Conservation (phyloP, 495 filamentous ascomycete species). For the Lophiostoma macrostomum region DNA sequence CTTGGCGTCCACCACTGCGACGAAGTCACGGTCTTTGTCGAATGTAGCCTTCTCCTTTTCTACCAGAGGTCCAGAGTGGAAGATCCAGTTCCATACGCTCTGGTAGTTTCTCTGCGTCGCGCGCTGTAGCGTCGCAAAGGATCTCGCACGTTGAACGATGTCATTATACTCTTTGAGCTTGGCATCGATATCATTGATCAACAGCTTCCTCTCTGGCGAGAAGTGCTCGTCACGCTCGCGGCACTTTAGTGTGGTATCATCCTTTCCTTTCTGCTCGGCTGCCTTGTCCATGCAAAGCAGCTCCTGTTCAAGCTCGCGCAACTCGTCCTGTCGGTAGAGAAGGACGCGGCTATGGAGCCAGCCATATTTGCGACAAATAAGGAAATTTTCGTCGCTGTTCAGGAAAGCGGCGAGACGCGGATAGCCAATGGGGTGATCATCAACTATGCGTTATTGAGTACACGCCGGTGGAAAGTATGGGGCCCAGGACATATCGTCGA, state of each 20-base stretch:
- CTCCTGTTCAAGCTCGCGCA: conserved; percentile 7
- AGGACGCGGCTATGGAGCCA: conserved; percentile 12
- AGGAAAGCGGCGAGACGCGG: conserved; percentile 27
- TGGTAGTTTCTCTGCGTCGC: conserved; percentile 31
- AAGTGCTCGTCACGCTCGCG: not conserved
- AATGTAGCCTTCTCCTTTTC: conserved; percentile 34
- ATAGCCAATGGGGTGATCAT: conserved; percentile 29
- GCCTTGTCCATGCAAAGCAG: not conserved
- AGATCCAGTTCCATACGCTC: conserved; percentile 39
- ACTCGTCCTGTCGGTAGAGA: conserved; percentile 15
- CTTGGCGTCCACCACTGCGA: conserved; percentile 39
- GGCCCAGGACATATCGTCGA: not conserved
- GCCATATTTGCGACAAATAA: conserved; percentile 19
- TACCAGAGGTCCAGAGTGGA: conserved; percentile 27
- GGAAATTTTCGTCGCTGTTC: conserved; percentile 32
- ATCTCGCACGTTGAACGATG: conserved; percentile 8
- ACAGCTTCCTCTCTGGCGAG: not conserved
- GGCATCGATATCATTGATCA: conserved; percentile 37
- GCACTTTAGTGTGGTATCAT: conserved; percentile 1
- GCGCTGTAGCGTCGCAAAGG: conserved; percentile 19
- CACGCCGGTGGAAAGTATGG: not conserved
- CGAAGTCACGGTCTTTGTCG: conserved; percentile 39
- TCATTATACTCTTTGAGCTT: conserved; percentile 42
- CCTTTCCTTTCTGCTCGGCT: not conserved
- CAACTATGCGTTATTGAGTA: conserved; percentile 4